phyloP scores from a whole-genome alignment of 2,329 filamentous ascomycete species.

The Colletotrichum melonis region DNA sequence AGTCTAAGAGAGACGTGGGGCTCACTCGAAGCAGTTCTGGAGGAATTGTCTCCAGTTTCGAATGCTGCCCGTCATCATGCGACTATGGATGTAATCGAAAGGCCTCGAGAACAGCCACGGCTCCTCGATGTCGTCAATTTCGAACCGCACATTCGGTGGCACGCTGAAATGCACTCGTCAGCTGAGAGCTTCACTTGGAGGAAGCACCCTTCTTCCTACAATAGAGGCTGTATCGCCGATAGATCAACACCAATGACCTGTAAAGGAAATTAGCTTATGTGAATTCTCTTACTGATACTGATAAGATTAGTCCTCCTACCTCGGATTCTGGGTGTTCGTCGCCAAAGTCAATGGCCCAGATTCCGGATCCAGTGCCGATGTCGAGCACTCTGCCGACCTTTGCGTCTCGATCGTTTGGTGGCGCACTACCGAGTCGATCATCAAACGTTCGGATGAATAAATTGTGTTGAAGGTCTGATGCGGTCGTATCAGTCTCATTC shows the following conservation, averaged over 20 bases:
- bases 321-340: slow-evolving; percentile 26
- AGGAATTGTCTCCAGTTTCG: slow-evolving; percentile 38
- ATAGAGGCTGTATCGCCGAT: slow-evolving; percentile 60
- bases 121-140: slow-evolving; percentile 53
- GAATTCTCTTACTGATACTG: background rate
- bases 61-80: slow-evolving; percentile 36
- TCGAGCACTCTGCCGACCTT: slow-evolving; percentile 37
- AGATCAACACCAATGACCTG: slow-evolving; percentile 65
- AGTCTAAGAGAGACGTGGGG: background rate
- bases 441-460: background rate
- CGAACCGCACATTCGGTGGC: slow-evolving; percentile 61
- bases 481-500: background rate
- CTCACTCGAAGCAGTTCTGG: slow-evolving; percentile 10
- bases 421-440: background rate
- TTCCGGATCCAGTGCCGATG: slow-evolving; percentile 47
- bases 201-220: no score
- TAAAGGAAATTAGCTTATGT: slow-evolving; percentile 54
- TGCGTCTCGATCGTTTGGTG: background rate
- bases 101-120: slow-evolving; percentile 48
- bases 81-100: slow-evolving; percentile 41
- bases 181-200: background rate
- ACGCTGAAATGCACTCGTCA: slow-evolving; percentile 44
- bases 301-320: fast-evolving
- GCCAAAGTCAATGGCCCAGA: slow-evolving; percentile 62
- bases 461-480: background rate